Base-by-base conservation (phyloP, 2,329 filamentous ascomycete genomes). In the Ascosphaera acerosa region DNA sequence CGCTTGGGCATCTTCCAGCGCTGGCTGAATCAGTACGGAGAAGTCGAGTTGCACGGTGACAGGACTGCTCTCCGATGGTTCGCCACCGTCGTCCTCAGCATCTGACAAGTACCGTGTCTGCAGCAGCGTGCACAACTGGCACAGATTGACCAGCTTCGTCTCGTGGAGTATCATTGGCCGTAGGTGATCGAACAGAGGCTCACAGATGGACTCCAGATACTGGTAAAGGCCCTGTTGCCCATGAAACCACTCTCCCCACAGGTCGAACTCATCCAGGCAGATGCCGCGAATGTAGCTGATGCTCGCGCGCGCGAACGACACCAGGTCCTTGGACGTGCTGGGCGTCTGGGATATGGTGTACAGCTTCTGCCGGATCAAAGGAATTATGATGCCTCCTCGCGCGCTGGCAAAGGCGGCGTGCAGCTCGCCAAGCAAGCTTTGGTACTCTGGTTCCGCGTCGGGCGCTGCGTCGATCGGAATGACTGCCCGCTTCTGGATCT, bases 221-320 rank as follows among this genome's bases (percentile, higher is more conserved):
- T 73, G 66, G 41, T 74, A 70, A 4, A 72, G 45, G 2, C 62
- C 65, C 16, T 58, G 62, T 35, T 71, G 63, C 3, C 62, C 65
- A 36, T 68, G 62, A 36, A 73, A 70, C 67, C 66, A 71, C 44
- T 71, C 64, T 3, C 57, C 57, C 67, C 68, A 75, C 5, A 75
- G 50, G 32, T 71, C 67, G 43, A 68, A 70, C 44, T 75, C 70
- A 38, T 75, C 70, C 33, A 70, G 51, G 38, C 69, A 74, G 10
- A 74, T 61, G 3, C 65, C 66, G 32, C 67, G 63, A 33, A 71
- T 60, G 40, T 71, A 74, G 44, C 66, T 64, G 35, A 74, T 70
- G 38, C 65, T 66, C 29, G 61, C 61, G 31, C 68, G 59, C 10
- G 70, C 66, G 48, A 74, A 74, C 0, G 62, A 52, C 9, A 74